Conservation (phyloP, 1,284 basidiomycete genomes). For the Ustilago hordei region DNA sequence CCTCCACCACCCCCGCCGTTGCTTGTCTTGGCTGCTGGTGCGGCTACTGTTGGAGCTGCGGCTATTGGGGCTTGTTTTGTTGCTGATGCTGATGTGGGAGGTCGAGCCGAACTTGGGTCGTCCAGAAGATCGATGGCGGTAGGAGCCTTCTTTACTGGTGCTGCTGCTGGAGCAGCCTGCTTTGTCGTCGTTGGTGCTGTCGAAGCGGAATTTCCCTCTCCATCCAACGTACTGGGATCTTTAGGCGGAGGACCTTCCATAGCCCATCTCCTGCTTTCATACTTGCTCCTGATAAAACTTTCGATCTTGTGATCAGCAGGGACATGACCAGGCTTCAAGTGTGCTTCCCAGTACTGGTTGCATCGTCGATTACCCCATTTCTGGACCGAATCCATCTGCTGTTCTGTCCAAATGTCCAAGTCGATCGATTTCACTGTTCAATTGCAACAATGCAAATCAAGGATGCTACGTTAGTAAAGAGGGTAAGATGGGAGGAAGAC, state of each 20-base stretch:
- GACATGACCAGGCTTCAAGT: conserved; percentile 89
- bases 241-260: conserved; percentile 84
- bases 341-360: conserved; percentile 97
- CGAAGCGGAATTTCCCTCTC: conserved; percentile 17
- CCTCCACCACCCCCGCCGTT: conserved; percentile 71
- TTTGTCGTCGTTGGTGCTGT: background rate
- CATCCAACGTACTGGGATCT: conserved; percentile 84
- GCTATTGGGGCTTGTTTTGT: conserved; percentile 20
- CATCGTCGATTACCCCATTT: conserved; percentile 94
- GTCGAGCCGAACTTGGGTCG: conserved; percentile 21
- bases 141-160: background rate
- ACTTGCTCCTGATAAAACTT: conserved; percentile 96
- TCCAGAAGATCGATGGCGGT: conserved; percentile 39
- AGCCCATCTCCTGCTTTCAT: conserved; percentile 92
- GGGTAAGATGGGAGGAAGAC: background rate
- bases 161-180: conserved; percentile 5
- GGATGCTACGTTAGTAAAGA: background rate
- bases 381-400: conserved; percentile 84
- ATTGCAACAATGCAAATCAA: background rate
- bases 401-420: conserved; percentile 96
- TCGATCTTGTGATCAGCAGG: conserved; percentile 99
- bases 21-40: conserved; percentile 61
- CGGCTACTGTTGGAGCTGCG: conserved; percentile 9
- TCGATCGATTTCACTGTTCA: conserved; percentile 89
- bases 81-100: conserved; percentile 14